Evolutionary conservation across 345 rosid species (phyloP), one percentile per base, ranked within the genome.

Genomic region (Bruguiera sexangula): DNA sequence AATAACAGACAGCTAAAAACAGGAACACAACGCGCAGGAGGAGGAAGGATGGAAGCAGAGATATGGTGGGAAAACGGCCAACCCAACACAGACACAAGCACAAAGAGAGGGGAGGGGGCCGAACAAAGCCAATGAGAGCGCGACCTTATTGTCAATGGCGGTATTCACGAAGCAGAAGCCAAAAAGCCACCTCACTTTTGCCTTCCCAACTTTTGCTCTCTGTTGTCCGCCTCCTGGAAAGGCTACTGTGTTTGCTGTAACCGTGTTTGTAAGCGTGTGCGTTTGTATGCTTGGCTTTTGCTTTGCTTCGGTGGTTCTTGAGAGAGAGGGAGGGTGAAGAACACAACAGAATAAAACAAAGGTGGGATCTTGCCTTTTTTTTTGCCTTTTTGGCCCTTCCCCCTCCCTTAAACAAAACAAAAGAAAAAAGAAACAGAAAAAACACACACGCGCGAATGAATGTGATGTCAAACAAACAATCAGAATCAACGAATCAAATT

Each of bases 161-260:
- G 65, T 32, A 24, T 65, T 65, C 52, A 20, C 69, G 21, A 65
- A 31, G 70, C 50, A 15, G 50, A 43, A 43, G 31, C 30, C 30
- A 31, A 15, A 20, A 24, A 15, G 21, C 88, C 90, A 3, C 90
- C 90, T 27, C 85, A 80, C 52, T 82, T 82, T 86, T 87, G 73
- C 83, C 80, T 83, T 85, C 83, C 80, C 81, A 75, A 73, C 71
- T 69, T 64, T 64, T 72, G 82, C 76, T 70, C 73, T 6, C 63
- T 29, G 19, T 69, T 36, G n/a, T 58, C 16, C 24, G 26, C n/a
- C 6, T 29, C 10, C 48, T 34, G 37, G 37, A 34, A 8, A 34
- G 37, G 8, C 9, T 34, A 34, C 10, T 34, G 37, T 34, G 37
- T 34, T 34, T 34, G 9, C 37, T 10, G n/a, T 22, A 59, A 39